Conservation (phyloP, 345 rosid species). For the Citrus reticulata region DNA sequence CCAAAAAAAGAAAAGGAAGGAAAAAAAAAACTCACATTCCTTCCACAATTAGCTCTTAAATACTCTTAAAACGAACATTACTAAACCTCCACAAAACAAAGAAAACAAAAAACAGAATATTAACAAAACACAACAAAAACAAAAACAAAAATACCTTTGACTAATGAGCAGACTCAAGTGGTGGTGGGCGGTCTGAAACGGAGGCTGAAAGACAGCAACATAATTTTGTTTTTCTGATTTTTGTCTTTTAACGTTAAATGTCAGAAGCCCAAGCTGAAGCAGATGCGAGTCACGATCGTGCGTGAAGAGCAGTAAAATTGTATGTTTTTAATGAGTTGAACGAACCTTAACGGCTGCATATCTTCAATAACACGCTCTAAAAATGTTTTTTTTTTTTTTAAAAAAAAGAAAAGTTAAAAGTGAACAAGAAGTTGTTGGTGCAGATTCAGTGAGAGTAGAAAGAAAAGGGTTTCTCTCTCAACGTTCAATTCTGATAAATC, state of each 20-base stretch:
- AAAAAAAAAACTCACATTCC: background rate
- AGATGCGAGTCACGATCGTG: background rate
- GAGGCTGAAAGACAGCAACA: background rate
- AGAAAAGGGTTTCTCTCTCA: background rate
- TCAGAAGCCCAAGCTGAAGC: background rate
- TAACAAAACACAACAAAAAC: background rate
- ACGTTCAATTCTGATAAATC: background rate
- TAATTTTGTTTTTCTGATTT: background rate
- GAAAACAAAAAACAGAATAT: background rate
- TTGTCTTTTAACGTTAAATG: background rate
- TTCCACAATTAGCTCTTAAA: background rate
- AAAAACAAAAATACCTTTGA: background rate
- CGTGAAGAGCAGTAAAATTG: background rate
- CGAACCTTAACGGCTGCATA: slow-evolving; percentile 19
- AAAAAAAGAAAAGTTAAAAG: background rate
- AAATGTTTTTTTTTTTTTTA: background rate
- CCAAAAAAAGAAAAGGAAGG: too few species aligned
- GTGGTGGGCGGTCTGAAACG: background rate
- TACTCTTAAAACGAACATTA: background rate
- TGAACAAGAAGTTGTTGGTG: background rate
- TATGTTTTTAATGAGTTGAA: background rate
- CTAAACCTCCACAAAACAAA: background rate
- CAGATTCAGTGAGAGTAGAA: background rate
- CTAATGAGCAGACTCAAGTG: background rate
- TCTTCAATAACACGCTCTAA: slow-evolving; percentile 23